phyloP scores from a whole-genome alignment of 768 basidiomycete species.

The Hydnomerulius pinastri region DNA sequence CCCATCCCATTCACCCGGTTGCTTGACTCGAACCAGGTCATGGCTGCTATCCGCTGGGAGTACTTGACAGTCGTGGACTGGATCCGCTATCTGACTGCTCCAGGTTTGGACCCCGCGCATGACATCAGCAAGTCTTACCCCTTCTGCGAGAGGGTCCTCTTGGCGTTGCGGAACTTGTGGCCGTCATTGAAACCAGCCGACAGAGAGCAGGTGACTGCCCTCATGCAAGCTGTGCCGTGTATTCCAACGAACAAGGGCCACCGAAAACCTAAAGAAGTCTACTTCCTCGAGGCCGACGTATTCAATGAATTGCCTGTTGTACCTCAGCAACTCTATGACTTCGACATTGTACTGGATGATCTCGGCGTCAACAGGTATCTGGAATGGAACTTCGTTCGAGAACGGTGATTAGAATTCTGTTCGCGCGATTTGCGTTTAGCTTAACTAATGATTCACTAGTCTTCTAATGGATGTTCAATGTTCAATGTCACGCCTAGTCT shows the following conservation, averaged over 20 bases:
- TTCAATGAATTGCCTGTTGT: conserved; percentile 83
- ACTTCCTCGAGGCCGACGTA: conserved; percentile 86
- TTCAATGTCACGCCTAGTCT: not conserved
- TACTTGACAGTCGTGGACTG: conserved; percentile 75
- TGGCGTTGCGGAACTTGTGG: conserved; percentile 53
- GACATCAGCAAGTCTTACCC: conserved; percentile 60
- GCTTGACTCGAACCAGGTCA: conserved; percentile 41
- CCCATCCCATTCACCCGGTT: conserved; percentile 63
- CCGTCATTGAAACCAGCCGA: conserved; percentile 50
- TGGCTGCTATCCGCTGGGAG: conserved; percentile 68
- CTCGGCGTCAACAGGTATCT: conserved; percentile 82
- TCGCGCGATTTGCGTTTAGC: not conserved
- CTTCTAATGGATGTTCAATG: not conserved
- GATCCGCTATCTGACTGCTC: conserved; percentile 59
- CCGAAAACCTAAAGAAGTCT: conserved; percentile 66
- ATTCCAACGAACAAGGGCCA: conserved; percentile 78
- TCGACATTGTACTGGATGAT: conserved; percentile 60
- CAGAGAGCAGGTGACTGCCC: conserved; percentile 48
- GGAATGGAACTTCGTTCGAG: conserved; percentile 70
- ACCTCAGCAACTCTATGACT: conserved; percentile 38
- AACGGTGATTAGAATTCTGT: not conserved
- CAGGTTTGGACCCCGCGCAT: conserved; percentile 46
- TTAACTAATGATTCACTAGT: not conserved
- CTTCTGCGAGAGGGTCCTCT: conserved; percentile 79
- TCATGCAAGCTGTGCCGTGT: conserved; percentile 55